Conservation (phyloP, 495 filamentous ascomycete species). For the Chaetomium fimeti region DNA sequence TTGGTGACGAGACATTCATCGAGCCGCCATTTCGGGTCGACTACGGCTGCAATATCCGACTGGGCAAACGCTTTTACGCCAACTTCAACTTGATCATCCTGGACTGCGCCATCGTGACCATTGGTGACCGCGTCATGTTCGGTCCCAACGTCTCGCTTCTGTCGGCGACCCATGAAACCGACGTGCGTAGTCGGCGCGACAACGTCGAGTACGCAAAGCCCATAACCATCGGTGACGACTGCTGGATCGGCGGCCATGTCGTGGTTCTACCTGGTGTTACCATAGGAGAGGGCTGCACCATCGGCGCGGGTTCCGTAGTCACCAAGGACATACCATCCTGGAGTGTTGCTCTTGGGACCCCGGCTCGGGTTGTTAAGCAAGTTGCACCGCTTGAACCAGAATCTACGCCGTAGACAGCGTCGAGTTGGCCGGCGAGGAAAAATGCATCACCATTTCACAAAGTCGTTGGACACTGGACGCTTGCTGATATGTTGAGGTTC, state of each 20-base stretch:
- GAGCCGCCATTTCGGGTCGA: slow-evolving; percentile 55
- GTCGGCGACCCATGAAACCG: slow-evolving; percentile 48
- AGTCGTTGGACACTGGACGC: too few relatives aligned
- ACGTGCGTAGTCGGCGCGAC: slow-evolving; percentile 40
- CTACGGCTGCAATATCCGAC: slow-evolving; percentile 55
- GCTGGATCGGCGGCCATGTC: slow-evolving; percentile 80
- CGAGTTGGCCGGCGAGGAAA: background rate
- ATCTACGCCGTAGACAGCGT: background rate
- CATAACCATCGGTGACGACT: slow-evolving; percentile 59
- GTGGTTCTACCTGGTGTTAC: slow-evolving; percentile 74
- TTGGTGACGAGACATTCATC: slow-evolving; percentile 48
- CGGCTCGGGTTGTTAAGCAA: slow-evolving; percentile 57
- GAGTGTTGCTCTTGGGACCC: slow-evolving; percentile 62
- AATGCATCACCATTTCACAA: background rate
- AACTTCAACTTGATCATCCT: slow-evolving; percentile 52
- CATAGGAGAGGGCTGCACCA: slow-evolving; percentile 64
- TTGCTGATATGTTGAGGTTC: too few relatives aligned
- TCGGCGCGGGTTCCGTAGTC: slow-evolving; percentile 85
- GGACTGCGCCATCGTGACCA: slow-evolving; percentile 47
- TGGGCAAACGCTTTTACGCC: slow-evolving; percentile 52
- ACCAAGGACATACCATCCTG: slow-evolving; percentile 71
- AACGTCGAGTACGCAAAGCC: slow-evolving; percentile 39
- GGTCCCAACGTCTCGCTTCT: slow-evolving; percentile 49
- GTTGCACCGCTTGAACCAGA: slow-evolving; percentile 32
- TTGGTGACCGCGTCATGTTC: slow-evolving; percentile 45